Evolutionary conservation across 139 green algal genomes (phyloP), one percentile per base, ranked within the genome.

Genomic region (Chlorella sp.): DNA sequence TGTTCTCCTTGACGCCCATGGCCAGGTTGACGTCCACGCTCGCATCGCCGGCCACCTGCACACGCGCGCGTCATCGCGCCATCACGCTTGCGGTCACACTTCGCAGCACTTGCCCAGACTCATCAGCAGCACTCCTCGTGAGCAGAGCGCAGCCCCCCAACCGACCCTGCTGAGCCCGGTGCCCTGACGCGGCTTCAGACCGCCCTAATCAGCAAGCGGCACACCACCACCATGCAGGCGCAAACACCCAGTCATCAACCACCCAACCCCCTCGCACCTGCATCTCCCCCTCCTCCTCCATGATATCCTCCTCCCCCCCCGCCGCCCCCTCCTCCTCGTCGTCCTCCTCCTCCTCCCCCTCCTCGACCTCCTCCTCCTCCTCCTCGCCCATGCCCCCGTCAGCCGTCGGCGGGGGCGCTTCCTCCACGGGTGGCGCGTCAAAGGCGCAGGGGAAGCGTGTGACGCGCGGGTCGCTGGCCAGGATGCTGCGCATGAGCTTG

Each of bases 391-490:
- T 55, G 17, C 42, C 42, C 42, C 10, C 17, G 42, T 55, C 42
- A 55, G 42, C 42, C 17, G 42, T 55, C 42, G n/a, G n/a, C n/a
- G n/a, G n/a, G n/a, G n/a, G n/a, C n/a, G n/a, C n/a, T n/a, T n/a
- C n/a, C n/a, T 55, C 42, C 17, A 17, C 42, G 10, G 42, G 42
- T 17, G 42, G 42, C 20, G 22, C 74, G 55, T 79, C 74, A 79
- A 79, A 79, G 36, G 74, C 67, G 33, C 65, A 29, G 10, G 74
- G 74, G 35, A 79, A 79, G 20, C 74, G 55, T 1, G 74, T 79
- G 26, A 79, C 74, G 5, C 94, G 80, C 5, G 93, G 94, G 82
- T 98, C 96, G 71, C 96, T 93, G 1, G 89, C 88, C 23, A 97
- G 75, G 32, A 97, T 93, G 77, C 79, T 89, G 10, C 94, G 85